Evolutionary conservation across 805 yeast genomes (phyloP).

Genomic region (Saturnispora kantuleensis): DNA sequence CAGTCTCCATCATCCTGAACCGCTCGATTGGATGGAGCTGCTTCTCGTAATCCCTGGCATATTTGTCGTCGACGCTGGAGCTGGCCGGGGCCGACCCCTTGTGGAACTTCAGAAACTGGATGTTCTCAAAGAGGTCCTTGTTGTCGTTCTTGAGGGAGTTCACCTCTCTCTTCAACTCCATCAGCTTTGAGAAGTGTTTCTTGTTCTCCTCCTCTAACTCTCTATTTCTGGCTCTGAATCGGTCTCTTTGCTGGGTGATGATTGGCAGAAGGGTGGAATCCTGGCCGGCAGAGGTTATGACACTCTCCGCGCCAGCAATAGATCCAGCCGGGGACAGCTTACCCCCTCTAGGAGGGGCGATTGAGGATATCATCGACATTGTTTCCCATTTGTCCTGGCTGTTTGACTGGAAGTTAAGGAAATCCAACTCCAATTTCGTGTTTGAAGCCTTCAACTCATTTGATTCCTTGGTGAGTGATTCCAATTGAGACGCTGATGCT

Average conservation of each 20-base stretch:
- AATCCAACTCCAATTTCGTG: slow-evolving; percentile 55
- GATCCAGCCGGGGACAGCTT: slow-evolving; percentile 44
- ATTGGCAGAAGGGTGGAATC: slow-evolving; percentile 64
- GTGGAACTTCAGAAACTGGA: slow-evolving; percentile 54
- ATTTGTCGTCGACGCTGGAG: slow-evolving; percentile 42
- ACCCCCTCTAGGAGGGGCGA: slow-evolving; percentile 23
- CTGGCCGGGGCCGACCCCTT: slow-evolving; percentile 19
- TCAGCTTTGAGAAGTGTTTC: slow-evolving; percentile 41
- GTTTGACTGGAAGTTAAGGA: slow-evolving; percentile 33
- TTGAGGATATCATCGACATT: slow-evolving; percentile 59
- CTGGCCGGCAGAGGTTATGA: slow-evolving; percentile 8
- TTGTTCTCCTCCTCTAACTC: slow-evolving; percentile 79
- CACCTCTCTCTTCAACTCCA: slow-evolving; percentile 56
- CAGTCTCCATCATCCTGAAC: slow-evolving; percentile 69
- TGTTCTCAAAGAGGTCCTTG: slow-evolving; percentile 67
- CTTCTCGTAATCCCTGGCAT: slow-evolving; percentile 60
- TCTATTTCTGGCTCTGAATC: slow-evolving; percentile 73
- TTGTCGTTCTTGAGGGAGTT: slow-evolving; percentile 62
- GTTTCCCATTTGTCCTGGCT: slow-evolving; percentile 46
- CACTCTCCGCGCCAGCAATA: slow-evolving; percentile 30
- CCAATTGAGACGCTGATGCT: slow-evolving; percentile 30
- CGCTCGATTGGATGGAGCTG: slow-evolving; percentile 76
- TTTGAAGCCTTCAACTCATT: slow-evolving; percentile 75
- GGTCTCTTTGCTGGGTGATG: slow-evolving; percentile 88
- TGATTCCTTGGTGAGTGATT: slow-evolving; percentile 37